Percentiles rank a stretch among this genome's conserved stretches.
These are phyloP conservation scores for Annona squamosa DNA, from an alignment of 164 flowering plant genomes.

Conservation along the genomic window DNA sequence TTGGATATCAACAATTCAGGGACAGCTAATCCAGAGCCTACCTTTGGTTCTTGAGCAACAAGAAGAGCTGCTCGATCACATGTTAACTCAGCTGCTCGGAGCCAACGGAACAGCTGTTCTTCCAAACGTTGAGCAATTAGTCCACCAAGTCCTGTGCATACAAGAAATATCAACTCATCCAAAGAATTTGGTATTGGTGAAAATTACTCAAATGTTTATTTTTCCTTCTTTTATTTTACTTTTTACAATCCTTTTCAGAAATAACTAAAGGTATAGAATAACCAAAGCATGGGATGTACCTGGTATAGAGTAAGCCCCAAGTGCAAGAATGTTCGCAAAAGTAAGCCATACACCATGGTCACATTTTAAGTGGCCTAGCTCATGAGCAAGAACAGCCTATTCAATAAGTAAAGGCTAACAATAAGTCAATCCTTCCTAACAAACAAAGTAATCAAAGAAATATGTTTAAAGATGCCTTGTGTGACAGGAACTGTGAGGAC, in stretches of 20 bases:
- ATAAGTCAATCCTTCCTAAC: neutral
- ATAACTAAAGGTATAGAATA: neutral
- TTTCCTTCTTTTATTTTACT: no score
- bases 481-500: neutral
- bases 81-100: conserved; percentile 93
- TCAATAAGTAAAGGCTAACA: conserved; percentile 1
- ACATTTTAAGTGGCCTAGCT: conserved; percentile 95
- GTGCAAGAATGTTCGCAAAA: conserved; percentile 79
- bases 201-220: neutral
- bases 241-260: neutral
- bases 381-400: conserved; percentile 96
- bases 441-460: neutral
- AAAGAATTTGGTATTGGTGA: neutral
- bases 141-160: conserved; percentile 64
- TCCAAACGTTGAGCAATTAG: conserved; percentile 77
- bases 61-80: conserved; percentile 98
- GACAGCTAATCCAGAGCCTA: conserved; percentile 16
- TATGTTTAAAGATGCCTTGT: neutral
- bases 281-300: conserved; percentile 37
- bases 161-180: neutral
- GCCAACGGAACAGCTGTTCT: conserved; percentile 88
- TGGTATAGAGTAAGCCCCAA: conserved; percentile 86
- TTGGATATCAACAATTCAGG: no score
- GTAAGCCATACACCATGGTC: conserved; percentile 99
- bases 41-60: conserved; percentile 96